phyloP scores from a whole-genome alignment of 768 basidiomycete genomes.

The Leccinum boreale region DNA sequence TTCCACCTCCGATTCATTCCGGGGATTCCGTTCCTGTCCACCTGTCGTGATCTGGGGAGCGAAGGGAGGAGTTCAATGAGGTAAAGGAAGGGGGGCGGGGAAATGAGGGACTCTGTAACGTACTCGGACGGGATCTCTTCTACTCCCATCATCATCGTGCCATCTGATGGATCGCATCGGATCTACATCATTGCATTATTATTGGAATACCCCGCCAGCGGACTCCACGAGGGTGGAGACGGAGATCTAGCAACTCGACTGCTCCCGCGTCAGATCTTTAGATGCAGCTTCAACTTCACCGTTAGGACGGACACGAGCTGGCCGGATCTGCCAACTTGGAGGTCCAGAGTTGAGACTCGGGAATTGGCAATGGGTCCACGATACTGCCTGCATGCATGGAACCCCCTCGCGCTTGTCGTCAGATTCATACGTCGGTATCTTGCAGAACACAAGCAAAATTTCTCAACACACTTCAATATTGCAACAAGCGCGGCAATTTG shows the following conservation, averaged over 20 bases:
- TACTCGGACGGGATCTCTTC: neutral
- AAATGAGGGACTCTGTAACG: neutral
- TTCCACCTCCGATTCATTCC: neutral
- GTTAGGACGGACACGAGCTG: neutral
- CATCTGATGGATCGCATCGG: neutral
- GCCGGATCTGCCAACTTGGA: neutral
- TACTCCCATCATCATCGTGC: too few species aligned
- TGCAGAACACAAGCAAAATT: neutral
- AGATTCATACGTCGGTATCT: neutral
- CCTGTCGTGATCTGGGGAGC: neutral
- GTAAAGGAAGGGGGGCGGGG: neutral
- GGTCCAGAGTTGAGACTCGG: neutral
- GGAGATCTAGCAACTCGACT: neutral
- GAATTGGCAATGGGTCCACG: neutral
- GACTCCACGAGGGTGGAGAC: neutral
- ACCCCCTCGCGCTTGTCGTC: too few species aligned
- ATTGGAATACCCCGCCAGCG: neutral
- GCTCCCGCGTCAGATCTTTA: neutral
- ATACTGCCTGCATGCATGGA: neutral
- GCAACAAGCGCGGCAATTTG: too few species aligned
- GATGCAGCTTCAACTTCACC: neutral
- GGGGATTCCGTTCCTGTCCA: neutral
- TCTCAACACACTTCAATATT: neutral
- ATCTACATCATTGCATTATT: neutral
- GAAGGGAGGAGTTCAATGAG: neutral